These are phyloP conservation scores for Xylariomycetidae sp. DNA, from an alignment of 2,329 filamentous ascomycete genomes.

Conservation along the genomic window DNA sequence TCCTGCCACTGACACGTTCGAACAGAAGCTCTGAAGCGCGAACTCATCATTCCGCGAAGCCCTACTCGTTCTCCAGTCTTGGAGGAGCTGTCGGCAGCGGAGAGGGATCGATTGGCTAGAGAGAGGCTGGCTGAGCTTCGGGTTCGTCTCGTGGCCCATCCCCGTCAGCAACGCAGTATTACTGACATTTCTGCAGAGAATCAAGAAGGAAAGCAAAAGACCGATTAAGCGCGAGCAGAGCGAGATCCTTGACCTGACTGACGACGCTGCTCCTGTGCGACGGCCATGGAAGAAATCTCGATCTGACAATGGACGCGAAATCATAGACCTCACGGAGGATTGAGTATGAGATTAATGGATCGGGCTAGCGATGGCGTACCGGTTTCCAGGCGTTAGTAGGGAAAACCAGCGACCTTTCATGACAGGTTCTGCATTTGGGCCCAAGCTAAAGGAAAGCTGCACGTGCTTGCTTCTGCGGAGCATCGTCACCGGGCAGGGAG, in stretches of 20 bases:
- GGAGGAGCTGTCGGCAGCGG: conserved; percentile 15
- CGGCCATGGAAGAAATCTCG: conserved; percentile 11
- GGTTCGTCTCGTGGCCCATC: conserved; percentile 14
- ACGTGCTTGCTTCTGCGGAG: too few relatives aligned
- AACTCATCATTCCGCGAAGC: conserved; percentile 25
- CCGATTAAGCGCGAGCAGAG: conserved; percentile 22
- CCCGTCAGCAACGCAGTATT: not conserved
- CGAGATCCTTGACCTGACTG: conserved; percentile 22
- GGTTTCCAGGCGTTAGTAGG: too few relatives aligned
- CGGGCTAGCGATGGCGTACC: too few relatives aligned
- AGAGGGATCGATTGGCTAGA: conserved; percentile 23
- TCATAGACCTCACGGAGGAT: conserved; percentile 21
- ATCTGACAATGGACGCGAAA: conserved; percentile 6
- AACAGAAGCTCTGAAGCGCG: conserved; percentile 25
- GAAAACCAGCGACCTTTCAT: too few relatives aligned
- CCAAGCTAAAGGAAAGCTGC: too few relatives aligned
- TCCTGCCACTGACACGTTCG: not conserved
- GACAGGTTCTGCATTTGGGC: too few relatives aligned
- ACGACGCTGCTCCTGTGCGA: conserved; percentile 5
- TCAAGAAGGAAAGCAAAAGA: conserved; percentile 8
- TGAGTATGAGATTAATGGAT: too few relatives aligned
- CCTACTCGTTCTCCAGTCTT: conserved; percentile 15
- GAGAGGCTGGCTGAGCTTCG: conserved; percentile 23
- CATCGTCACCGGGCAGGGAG: too few relatives aligned
- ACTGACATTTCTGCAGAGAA: conserved; percentile 1